Conservation (phyloP, 306 rosid genomes). For the Luffa aegyptiaca region DNA sequence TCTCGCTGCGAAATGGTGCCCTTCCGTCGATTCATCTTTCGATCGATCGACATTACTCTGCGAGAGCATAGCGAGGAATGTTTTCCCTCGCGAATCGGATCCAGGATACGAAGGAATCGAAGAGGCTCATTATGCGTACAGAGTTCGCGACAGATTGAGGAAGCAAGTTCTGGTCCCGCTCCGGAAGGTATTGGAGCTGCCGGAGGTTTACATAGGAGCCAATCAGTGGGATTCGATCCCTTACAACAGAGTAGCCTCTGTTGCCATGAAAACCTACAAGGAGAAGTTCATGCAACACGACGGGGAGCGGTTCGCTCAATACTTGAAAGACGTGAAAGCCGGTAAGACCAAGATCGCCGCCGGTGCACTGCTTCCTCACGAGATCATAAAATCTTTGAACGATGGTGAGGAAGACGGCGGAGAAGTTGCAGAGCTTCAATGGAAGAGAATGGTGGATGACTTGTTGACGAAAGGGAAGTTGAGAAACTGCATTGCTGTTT, state of each 20-base stretch:
- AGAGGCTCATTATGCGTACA: slow-evolving; percentile 60
- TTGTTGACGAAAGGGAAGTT: slow-evolving; percentile 22
- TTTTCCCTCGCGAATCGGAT: slow-evolving; percentile 32
- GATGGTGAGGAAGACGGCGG: slow-evolving; percentile 6
- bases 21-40: slow-evolving; percentile 57
- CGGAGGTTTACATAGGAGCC: slow-evolving; percentile 58
- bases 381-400: slow-evolving; percentile 14
- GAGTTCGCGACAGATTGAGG: slow-evolving; percentile 57
- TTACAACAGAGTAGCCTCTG: slow-evolving; percentile 15
- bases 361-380: slow-evolving; percentile 35
- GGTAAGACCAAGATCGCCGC: slow-evolving; percentile 29
- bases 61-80: slow-evolving; percentile 48
- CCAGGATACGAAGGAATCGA: slow-evolving; percentile 47
- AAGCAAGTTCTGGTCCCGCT: slow-evolving; percentile 10
- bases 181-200: slow-evolving; percentile 41
- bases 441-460: slow-evolving; percentile 29
- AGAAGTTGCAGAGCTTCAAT: slow-evolving; percentile 27
- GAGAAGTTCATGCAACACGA: slow-evolving; percentile 15
- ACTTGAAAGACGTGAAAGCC: slow-evolving; percentile 13
- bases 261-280: slow-evolving; percentile 30
- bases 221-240: slow-evolving; percentile 19
- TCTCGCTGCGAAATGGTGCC: slow-evolving; percentile 80
- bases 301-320: slow-evolving; percentile 19
- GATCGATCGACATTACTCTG: slow-evolving; percentile 49
- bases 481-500: slow-evolving; percentile 24